phyloP scores from a whole-genome alignment of 164 flowering plant genomes.

The Macadamia tetraphylla region DNA sequence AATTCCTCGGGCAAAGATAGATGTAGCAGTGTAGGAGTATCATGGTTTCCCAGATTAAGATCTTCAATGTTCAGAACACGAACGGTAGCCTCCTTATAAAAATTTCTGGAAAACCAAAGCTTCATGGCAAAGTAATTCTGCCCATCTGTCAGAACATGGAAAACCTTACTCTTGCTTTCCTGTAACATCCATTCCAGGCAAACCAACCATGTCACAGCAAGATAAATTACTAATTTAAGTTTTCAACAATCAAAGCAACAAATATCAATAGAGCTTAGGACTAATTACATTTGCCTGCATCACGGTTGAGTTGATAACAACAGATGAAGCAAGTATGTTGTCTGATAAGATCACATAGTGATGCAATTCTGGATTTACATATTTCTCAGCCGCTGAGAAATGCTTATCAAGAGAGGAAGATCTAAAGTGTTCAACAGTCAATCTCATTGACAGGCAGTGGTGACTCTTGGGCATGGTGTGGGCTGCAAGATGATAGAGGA shows the following conservation, averaged over 20 bases:
- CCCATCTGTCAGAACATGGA: constrained; percentile 78
- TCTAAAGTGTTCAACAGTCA: constrained; percentile 82
- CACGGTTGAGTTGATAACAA: constrained; percentile 90
- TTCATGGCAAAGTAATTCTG: constrained; percentile 85
- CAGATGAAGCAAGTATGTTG: constrained; percentile 80
- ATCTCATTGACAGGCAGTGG: constrained; percentile 88
- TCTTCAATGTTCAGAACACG: constrained; percentile 75
- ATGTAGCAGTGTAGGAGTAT: constrained; percentile 17
- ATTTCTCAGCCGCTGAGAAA: constrained; percentile 31
- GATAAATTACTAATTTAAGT: constrained; percentile 1
- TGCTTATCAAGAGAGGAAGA: constrained; percentile 36
- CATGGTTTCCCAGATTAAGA: constrained; percentile 27
- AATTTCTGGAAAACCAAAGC: constrained; percentile 61
- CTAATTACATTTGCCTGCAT: constrained; percentile 57
- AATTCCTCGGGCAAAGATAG: constrained; percentile 63
- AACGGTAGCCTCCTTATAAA: constrained; percentile 52
- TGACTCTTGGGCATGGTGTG: constrained; percentile 93
- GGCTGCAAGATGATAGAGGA: constrained; percentile 79
- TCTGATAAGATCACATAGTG: constrained; percentile 81
- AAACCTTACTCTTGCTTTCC: constrained; percentile 74
- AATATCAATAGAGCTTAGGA: not conserved
- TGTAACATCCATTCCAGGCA: constrained; percentile 31
- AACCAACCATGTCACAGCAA: not conserved
- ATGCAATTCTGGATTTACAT: constrained; percentile 41
- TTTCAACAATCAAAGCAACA: constrained; percentile 5